These are phyloP conservation scores for Saturnispora mendoncae DNA, from an alignment of 805 yeast genomes.

Conservation along the genomic window DNA sequence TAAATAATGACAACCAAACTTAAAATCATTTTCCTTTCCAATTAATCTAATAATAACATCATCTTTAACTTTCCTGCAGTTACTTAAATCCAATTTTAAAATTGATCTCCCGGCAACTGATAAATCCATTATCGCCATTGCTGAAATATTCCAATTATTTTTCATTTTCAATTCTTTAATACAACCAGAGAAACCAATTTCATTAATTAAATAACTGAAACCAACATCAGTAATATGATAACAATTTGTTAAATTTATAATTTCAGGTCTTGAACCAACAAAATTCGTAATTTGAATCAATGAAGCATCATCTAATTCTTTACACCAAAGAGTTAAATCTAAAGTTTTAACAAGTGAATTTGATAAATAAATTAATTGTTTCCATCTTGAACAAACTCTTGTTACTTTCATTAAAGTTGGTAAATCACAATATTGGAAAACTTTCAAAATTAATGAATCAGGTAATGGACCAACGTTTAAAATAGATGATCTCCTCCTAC, in stretches of 20 bases:
- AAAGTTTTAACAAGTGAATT: conserved; percentile 42
- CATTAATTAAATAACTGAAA: conserved; percentile 60
- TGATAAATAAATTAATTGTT: conserved; percentile 51
- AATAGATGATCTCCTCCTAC: conserved; percentile 46
- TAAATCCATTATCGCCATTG: conserved; percentile 76
- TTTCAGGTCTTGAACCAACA: conserved; percentile 58
- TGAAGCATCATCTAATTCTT: conserved; percentile 48
- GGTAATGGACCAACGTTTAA: conserved; percentile 52
- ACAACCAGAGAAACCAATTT: conserved; percentile 57
- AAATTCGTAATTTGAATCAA: conserved; percentile 54
- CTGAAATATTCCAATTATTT: conserved; percentile 69
- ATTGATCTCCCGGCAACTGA: conserved; percentile 54
- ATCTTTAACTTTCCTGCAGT: conserved; percentile 67
- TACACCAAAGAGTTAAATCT: conserved; percentile 57
- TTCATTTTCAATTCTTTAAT: conserved; percentile 50
- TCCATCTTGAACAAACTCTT: conserved; percentile 57
- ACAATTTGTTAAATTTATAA: conserved; percentile 60
- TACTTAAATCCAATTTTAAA: conserved; percentile 55
- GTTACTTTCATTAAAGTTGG: conserved; percentile 54
- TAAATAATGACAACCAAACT: conserved; percentile 50
- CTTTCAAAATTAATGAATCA: conserved; percentile 45
- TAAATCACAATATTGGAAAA: conserved; percentile 45
- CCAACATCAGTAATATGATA: conserved; percentile 73
- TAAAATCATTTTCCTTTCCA: conserved; percentile 36
- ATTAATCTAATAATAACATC: conserved; percentile 61